Percentiles rank a stretch among this genome's conserved stretches.
Conservation (phyloP, 2,329 filamentous ascomycete genomes). For the Diaporthe destruens region DNA sequence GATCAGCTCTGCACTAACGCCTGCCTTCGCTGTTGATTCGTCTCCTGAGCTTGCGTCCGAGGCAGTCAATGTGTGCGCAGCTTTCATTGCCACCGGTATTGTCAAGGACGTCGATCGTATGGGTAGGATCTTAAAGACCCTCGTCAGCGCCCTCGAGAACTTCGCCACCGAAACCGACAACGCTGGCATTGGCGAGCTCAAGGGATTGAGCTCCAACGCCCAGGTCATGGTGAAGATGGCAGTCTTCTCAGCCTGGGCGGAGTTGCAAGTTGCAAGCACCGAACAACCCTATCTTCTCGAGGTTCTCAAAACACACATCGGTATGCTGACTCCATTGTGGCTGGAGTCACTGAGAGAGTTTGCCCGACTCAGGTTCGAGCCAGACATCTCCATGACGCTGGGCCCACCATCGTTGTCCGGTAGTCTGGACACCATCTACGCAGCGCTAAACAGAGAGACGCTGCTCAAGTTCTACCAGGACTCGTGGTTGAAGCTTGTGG, state of each 20-base stretch:
- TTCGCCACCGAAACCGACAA: constrained; percentile 86
- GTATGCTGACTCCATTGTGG: constrained; percentile 92
- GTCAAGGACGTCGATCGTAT: constrained; percentile 98
- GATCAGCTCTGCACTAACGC: constrained; percentile 95
- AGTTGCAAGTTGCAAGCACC: constrained; percentile 92
- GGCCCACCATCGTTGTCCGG: constrained; percentile 85
- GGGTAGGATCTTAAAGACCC: constrained; percentile 94
- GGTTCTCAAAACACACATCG: constrained; percentile 91
- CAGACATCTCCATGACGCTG: constrained; percentile 92
- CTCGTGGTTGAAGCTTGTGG: constrained; percentile 94
- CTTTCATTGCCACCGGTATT: constrained; percentile 96
- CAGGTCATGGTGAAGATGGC: constrained; percentile 99
- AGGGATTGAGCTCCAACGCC: constrained; percentile 93
- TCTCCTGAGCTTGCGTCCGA: constrained; percentile 96
- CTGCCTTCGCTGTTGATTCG: constrained; percentile 94
- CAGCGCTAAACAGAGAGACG: constrained; percentile 93
- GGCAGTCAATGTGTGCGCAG: constrained; percentile 97
- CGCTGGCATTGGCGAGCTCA: constrained; percentile 91
- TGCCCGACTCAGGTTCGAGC: constrained; percentile 89
- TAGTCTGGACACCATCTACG: constrained; percentile 93
- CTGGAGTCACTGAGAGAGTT: constrained; percentile 93
- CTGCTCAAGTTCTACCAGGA: constrained; percentile 96
- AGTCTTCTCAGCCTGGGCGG: constrained; percentile 96
- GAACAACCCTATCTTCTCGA: constrained; percentile 91
- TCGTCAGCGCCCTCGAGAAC: constrained; percentile 91